Evolutionary conservation across 306 rosid genomes (phyloP).

Genomic region (Canavalia gladiata): DNA sequence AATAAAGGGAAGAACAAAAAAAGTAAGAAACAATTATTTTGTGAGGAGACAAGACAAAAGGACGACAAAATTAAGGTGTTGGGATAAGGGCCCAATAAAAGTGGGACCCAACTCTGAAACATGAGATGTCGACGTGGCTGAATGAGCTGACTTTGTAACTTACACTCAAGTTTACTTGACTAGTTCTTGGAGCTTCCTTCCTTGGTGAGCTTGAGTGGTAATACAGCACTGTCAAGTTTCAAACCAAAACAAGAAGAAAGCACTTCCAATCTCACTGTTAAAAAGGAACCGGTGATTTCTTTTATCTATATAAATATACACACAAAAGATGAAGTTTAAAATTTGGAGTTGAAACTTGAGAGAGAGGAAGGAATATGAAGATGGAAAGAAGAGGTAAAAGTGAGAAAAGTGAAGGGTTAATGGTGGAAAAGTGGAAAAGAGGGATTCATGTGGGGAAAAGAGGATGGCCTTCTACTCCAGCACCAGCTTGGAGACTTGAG

Average conservation of each 20-base stretch:
- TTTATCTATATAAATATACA: not conserved
- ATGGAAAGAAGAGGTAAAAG: slow-evolving; percentile 37
- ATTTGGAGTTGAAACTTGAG: slow-evolving; percentile 35
- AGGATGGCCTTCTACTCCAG: slow-evolving; percentile 69
- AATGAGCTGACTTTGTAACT: slow-evolving; percentile 17
- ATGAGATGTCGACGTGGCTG: slow-evolving; percentile 49
- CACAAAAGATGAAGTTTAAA: slow-evolving; percentile 39
- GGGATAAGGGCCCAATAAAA: slow-evolving; percentile 33
- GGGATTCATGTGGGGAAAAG: slow-evolving; percentile 57
- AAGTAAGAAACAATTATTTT: slow-evolving; percentile 3
- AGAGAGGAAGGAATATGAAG: slow-evolving; percentile 21
- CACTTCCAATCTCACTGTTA: slow-evolving; percentile 11
- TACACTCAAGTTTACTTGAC: slow-evolving; percentile 40
- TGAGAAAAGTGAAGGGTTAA: slow-evolving; percentile 50
- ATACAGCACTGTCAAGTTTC: slow-evolving; percentile 20
- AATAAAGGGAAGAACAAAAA: not conserved
- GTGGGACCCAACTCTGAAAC: slow-evolving; percentile 37
- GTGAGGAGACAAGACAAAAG: slow-evolving; percentile 43
- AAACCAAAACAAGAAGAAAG: not conserved
- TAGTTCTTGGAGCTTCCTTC: slow-evolving; percentile 35
- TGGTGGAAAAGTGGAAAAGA: slow-evolving; percentile 59
- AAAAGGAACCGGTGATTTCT: not conserved
- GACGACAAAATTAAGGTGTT: slow-evolving; percentile 38
- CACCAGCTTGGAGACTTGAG: slow-evolving; percentile 81
- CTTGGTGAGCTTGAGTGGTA: slow-evolving; percentile 13